A percentile compares a stretch with the other conserved stretches of the same genome.
Conservation (phyloP, 768 basidiomycete species). For the Naematelia aurantialba region DNA sequence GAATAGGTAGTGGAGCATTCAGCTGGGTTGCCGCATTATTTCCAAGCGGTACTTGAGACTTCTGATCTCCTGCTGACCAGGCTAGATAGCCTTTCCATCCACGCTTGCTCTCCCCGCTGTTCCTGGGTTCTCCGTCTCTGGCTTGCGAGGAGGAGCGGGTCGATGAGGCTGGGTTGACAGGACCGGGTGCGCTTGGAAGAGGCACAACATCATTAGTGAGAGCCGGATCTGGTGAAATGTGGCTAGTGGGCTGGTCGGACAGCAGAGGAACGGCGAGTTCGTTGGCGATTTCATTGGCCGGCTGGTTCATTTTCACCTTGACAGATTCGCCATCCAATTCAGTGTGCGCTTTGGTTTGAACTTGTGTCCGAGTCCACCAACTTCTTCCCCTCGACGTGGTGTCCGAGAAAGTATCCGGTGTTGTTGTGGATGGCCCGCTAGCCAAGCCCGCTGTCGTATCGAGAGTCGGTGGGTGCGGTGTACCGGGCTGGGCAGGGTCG, state of each 20-base stretch:
- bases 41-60: neutral
- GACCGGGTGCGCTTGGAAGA: neutral
- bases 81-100: neutral
- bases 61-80: neutral
- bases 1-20: neutral
- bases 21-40: neutral
- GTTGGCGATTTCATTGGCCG: neutral
- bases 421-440: neutral
- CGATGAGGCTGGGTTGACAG: neutral
- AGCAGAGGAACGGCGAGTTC: neutral
- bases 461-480: neutral
- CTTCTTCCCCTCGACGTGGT: conserved; percentile 2
- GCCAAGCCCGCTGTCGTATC: neutral
- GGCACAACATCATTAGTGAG: neutral
- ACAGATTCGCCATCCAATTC: neutral
- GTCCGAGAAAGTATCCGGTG: neutral
- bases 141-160: neutral
- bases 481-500: neutral
- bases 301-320: no score
- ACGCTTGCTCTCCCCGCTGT: neutral
- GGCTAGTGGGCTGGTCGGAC: neutral
- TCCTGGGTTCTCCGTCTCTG: neutral
- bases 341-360: neutral
- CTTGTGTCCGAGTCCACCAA: conserved; percentile 14
- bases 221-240: neutral